phyloP scores from a whole-genome alignment of 345 rosid species.

The Eucalyptus decipiens region DNA sequence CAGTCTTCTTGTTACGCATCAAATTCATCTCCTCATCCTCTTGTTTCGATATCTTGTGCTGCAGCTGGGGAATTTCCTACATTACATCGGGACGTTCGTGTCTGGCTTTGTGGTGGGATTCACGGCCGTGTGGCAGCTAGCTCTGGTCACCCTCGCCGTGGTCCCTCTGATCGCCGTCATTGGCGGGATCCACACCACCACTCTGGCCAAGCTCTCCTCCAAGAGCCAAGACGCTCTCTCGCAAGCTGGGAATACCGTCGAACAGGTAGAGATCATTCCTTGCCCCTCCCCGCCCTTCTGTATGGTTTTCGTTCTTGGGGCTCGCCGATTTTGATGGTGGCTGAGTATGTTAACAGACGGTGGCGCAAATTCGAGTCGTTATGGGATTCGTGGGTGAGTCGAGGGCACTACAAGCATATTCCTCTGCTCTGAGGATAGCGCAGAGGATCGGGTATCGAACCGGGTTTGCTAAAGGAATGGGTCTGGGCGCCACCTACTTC shows the following conservation, averaged over 20 bases:
- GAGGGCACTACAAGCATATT: slow-evolving; percentile 66
- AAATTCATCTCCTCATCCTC: neutral
- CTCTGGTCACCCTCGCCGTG: slow-evolving; percentile 89
- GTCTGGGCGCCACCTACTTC: slow-evolving; percentile 90
- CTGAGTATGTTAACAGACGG: slow-evolving; percentile 34
- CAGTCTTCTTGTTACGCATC: neutral
- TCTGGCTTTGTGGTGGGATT: slow-evolving; percentile 95
- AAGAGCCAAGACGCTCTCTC: slow-evolving; percentile 86
- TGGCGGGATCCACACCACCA: slow-evolving; percentile 72
- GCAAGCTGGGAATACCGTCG: slow-evolving; percentile 85
- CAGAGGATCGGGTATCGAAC: slow-evolving; percentile 81
- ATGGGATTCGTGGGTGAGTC: slow-evolving; percentile 87
- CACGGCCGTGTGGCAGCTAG: slow-evolving; percentile 97
- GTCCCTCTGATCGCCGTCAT: slow-evolving; percentile 96
- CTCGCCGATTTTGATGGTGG: slow-evolving; percentile 1
- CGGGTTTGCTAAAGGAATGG: slow-evolving; percentile 90
- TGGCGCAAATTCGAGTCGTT: slow-evolving; percentile 90
- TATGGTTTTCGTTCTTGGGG: neutral
- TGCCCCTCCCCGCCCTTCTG: neutral
- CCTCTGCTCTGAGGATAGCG: slow-evolving; percentile 62
- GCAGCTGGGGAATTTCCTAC: slow-evolving; percentile 97
- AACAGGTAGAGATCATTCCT: slow-evolving; percentile 44
- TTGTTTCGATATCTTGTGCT: neutral
- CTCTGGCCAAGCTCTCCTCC: slow-evolving; percentile 65
- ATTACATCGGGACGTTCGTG: slow-evolving; percentile 89